A percentile compares a stretch with the other conserved stretches of the same genome.
phyloP scores from a whole-genome alignment of 306 rosid species.

The Arachis stenosperma region DNA sequence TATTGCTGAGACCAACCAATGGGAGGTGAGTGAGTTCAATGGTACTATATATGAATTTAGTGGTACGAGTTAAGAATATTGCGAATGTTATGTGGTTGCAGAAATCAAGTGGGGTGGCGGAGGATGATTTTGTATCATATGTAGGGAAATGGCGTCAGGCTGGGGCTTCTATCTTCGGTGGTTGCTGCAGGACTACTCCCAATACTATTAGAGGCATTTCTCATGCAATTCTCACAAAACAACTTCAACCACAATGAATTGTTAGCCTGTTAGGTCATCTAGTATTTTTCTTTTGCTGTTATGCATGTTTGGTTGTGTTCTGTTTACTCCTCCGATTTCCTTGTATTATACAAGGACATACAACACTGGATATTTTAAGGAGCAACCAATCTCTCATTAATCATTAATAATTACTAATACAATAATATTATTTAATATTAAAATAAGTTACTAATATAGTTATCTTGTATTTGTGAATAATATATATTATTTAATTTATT shows the following conservation, averaged over 20 bases:
- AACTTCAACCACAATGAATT: neutral
- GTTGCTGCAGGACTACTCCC: constrained; percentile 95
- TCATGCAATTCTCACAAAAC: constrained; percentile 50
- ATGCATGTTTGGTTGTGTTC: no score
- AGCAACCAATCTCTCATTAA: no score
- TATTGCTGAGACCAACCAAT: constrained; percentile 57
- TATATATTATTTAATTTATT: no score
- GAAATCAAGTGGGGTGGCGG: constrained; percentile 57
- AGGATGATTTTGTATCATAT: constrained; percentile 76
- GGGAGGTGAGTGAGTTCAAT: constrained; percentile 61
- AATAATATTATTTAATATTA: no score
- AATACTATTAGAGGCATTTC: constrained; percentile 73
- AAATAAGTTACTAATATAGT: no score
- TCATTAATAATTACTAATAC: no score
- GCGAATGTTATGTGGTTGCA: constrained; percentile 35
- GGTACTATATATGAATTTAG: neutral
- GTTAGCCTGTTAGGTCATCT: no score
- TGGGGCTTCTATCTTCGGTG: constrained; percentile 87
- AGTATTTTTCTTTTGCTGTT: no score
- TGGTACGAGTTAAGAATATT: constrained; percentile 4
- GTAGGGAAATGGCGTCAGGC: constrained; percentile 77
- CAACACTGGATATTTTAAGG: no score
- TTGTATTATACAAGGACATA: no score
- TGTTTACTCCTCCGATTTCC: no score
- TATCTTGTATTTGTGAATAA: no score